Conservation (phyloP, 495 filamentous ascomycete genomes). For the Penicillium odoratum region DNA sequence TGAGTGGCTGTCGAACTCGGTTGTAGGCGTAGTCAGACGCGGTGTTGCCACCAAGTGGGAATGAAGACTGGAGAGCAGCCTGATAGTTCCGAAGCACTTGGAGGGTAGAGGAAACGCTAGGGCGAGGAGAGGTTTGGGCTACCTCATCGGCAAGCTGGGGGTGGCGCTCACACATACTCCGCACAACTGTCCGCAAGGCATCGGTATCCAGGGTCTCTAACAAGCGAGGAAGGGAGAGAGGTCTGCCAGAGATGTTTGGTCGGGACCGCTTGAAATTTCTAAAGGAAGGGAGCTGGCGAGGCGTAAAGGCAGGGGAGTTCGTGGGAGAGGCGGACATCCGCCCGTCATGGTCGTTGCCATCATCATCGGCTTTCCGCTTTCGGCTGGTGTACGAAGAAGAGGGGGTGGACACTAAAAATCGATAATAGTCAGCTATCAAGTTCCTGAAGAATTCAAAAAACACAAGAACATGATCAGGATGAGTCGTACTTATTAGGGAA, state of each 20-base stretch:
- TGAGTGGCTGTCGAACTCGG: slow-evolving; percentile 78
- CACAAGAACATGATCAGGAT: slow-evolving; percentile 11
- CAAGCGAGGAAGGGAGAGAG: slow-evolving; percentile 77
- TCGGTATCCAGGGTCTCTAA: slow-evolving; percentile 87
- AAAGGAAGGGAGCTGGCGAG: slow-evolving; percentile 64
- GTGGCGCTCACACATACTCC: slow-evolving; percentile 85
- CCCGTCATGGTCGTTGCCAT: slow-evolving; percentile 63
- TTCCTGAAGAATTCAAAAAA: not conserved
- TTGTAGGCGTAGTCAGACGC: slow-evolving; percentile 94
- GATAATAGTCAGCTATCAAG: slow-evolving; percentile 22
- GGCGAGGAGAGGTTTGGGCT: slow-evolving; percentile 78
- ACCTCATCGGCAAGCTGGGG: slow-evolving; percentile 75
- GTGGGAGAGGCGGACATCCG: slow-evolving; percentile 86
- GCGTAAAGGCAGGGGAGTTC: slow-evolving; percentile 70
- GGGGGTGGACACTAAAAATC: slow-evolving; percentile 53
- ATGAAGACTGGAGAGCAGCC: slow-evolving; percentile 69
- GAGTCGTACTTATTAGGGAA: slow-evolving; percentile 62
- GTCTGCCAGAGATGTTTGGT: slow-evolving; percentile 72
- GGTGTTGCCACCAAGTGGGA: slow-evolving; percentile 79
- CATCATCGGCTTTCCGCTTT: slow-evolving; percentile 90
- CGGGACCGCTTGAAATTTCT: slow-evolving; percentile 64
- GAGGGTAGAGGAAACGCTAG: slow-evolving; percentile 76
- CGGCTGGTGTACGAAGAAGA: slow-evolving; percentile 54
- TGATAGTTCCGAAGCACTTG: slow-evolving; percentile 81
- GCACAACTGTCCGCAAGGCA: slow-evolving; percentile 77